Conservation (phyloP, 805 yeast genomes). For the Yamadazyma scolyti region DNA sequence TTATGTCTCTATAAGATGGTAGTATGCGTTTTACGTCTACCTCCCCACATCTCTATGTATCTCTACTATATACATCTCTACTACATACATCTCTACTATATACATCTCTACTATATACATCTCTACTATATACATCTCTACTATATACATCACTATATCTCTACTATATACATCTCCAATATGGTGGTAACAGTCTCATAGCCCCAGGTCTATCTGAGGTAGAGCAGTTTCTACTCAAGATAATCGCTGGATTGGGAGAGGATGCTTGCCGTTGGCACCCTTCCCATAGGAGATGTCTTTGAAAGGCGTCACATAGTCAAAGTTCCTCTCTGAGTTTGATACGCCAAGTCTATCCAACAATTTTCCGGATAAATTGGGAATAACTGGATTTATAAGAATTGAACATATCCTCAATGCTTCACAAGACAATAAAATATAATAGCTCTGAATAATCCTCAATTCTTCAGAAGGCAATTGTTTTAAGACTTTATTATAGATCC, state of each 20-base stretch:
- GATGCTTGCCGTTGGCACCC: constrained; percentile 49
- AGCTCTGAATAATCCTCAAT: constrained; percentile 30
- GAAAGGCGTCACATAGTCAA: constrained; percentile 49
- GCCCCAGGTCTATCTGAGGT: too few species aligned
- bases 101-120: too few species aligned
- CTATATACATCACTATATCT: too few species aligned
- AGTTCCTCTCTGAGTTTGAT: constrained; percentile 31
- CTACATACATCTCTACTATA: too few species aligned
- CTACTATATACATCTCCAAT: too few species aligned
- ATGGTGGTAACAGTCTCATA: too few species aligned
- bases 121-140: too few species aligned
- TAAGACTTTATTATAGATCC: constrained; percentile 47
- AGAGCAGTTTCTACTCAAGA: too few species aligned
- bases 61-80: too few species aligned
- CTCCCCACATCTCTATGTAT: too few species aligned
- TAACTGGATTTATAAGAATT: constrained; percentile 66
- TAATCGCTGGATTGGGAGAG: constrained; percentile 42
- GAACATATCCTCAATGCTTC: constrained; percentile 69
- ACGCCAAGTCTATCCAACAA: constrained; percentile 68
- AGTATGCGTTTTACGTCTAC: too few species aligned
- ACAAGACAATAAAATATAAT: constrained; percentile 58
- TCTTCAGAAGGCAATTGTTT: constrained; percentile 15
- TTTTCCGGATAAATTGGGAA: constrained; percentile 58
- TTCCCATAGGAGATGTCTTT: constrained; percentile 60
- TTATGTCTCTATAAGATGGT: too few species aligned